phyloP scores from a whole-genome alignment of 169 alveolate species.

The Eimeria falciformis region DNA sequence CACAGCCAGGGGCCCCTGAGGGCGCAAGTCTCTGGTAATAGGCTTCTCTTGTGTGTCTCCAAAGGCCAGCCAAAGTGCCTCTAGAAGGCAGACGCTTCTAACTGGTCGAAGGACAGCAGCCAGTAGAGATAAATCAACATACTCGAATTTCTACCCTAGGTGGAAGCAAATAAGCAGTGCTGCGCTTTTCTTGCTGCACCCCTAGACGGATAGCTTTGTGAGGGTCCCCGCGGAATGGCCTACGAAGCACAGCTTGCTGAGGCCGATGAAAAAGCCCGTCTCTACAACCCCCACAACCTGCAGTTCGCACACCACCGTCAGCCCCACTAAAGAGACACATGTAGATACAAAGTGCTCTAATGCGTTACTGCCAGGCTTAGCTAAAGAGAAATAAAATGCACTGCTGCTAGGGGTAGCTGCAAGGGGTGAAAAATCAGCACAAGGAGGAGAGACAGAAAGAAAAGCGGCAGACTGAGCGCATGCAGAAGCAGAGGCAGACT shows the following conservation, averaged over 20 bases:
- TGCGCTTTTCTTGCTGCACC: neutral
- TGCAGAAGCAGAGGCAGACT: neutral
- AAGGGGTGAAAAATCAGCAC: no score
- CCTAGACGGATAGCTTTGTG: slow-evolving; percentile 2
- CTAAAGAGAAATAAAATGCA: no score
- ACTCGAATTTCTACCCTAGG: no score
- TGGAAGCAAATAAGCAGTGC: neutral
- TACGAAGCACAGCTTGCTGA: slow-evolving; percentile 85
- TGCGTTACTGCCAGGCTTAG: no score
- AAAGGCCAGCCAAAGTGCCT: no score
- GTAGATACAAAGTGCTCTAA: no score
- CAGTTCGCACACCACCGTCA: neutral
- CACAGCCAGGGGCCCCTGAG: no score
- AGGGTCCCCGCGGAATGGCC: slow-evolving; percentile 85
- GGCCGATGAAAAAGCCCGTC: slow-evolving; percentile 85
- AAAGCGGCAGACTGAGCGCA: neutral
- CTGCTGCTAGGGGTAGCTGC: neutral
- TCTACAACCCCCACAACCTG: slow-evolving; percentile 86
- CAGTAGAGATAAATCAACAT: neutral
- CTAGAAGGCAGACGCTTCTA: no score
- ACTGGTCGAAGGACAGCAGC: no score
- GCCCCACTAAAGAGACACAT: neutral
- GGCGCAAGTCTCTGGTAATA: no score
- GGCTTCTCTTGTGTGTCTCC: no score
- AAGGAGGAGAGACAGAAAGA: no score